These are phyloP conservation scores for Cerioporus squamosus DNA, from an alignment of 1,284 basidiomycete species.

Conservation along the genomic window DNA sequence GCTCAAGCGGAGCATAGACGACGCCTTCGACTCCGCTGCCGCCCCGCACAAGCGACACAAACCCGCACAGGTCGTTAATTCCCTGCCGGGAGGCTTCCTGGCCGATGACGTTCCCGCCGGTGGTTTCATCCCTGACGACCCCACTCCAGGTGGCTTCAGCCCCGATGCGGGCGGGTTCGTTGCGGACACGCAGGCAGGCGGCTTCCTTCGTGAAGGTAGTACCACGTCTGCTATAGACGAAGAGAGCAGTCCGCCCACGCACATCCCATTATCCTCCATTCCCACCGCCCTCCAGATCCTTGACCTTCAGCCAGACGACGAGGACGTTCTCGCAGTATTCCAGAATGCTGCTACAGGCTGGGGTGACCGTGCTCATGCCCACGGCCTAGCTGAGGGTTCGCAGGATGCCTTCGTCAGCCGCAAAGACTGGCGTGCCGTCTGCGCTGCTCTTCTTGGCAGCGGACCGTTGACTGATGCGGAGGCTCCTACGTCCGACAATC, in stretches of 20 bases:
- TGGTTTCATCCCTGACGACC: constrained; percentile 24
- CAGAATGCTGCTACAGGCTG: constrained; percentile 74
- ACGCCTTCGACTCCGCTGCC: constrained; percentile 29
- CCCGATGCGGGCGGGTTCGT: neutral
- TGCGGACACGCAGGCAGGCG: no score
- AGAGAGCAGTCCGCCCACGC: neutral
- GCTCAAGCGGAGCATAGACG: constrained; percentile 31
- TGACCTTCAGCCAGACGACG: constrained; percentile 68
- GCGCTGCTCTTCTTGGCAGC: constrained; percentile 59
- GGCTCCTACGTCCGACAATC: constrained; percentile 30
- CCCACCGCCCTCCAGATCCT: constrained; percentile 66
- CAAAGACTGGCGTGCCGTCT: constrained; percentile 77
- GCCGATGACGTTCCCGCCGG: constrained; percentile 17
- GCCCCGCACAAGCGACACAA: neutral
- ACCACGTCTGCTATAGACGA: neutral
- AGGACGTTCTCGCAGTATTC: constrained; percentile 69
- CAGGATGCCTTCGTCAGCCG: constrained; percentile 43
- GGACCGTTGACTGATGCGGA: constrained; percentile 34
- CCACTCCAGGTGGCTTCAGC: constrained; percentile 28
- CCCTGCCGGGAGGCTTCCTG: constrained; percentile 22
- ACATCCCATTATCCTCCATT: constrained; percentile 60
- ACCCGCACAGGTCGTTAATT: constrained; percentile 26
- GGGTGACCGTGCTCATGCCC: constrained; percentile 26
- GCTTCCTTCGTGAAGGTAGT: no score
- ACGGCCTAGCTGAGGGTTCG: neutral